Conservation (phyloP, 2,329 filamentous ascomycete genomes). For the Alternaria metachromatica region DNA sequence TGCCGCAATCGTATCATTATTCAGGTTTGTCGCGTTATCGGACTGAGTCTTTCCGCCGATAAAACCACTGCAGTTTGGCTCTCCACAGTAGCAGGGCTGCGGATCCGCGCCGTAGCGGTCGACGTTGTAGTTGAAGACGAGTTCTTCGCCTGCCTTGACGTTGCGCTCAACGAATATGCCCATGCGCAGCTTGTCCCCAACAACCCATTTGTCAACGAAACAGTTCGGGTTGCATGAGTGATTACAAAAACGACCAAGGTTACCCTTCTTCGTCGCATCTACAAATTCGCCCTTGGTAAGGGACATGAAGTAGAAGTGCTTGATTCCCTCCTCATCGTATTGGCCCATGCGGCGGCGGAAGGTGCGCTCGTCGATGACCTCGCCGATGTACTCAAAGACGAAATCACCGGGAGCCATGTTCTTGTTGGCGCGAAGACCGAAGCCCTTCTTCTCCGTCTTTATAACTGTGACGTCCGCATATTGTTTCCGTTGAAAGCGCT, state of each 20-base stretch:
- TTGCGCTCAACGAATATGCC: constrained; percentile 92
- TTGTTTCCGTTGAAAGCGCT: constrained; percentile 88
- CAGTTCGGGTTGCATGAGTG: constrained; percentile 99
- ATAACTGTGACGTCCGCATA: constrained; percentile 94
- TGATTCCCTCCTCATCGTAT: constrained; percentile 96
- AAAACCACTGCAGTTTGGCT: constrained; percentile 92
- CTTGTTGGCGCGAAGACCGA: constrained; percentile 81
- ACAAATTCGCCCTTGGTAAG: constrained; percentile 96
- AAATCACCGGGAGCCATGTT: constrained; percentile 85
- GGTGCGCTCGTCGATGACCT: constrained; percentile 91
- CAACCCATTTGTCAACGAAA: constrained; percentile 99
- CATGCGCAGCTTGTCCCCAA: constrained; percentile 97
- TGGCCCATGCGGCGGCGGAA: constrained; percentile 90
- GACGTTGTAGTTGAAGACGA: constrained; percentile 99
- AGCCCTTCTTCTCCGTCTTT: constrained; percentile 98
- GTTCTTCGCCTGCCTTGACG: constrained; percentile 87
- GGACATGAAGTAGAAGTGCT: constrained; percentile 99
- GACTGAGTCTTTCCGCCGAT: constrained; percentile 98
- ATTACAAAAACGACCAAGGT: constrained; percentile 96
- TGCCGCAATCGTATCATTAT: constrained; percentile 88
- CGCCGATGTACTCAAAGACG: constrained; percentile 97
- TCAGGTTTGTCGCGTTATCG: constrained; percentile 89
- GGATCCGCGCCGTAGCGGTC: constrained; percentile 97
- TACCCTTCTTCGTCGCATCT: constrained; percentile 95
- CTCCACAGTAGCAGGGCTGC: constrained; percentile 94